Evolutionary conservation across 2,329 filamentous ascomycete genomes (phyloP).

Genomic region (Coniochaeta sp.): DNA sequence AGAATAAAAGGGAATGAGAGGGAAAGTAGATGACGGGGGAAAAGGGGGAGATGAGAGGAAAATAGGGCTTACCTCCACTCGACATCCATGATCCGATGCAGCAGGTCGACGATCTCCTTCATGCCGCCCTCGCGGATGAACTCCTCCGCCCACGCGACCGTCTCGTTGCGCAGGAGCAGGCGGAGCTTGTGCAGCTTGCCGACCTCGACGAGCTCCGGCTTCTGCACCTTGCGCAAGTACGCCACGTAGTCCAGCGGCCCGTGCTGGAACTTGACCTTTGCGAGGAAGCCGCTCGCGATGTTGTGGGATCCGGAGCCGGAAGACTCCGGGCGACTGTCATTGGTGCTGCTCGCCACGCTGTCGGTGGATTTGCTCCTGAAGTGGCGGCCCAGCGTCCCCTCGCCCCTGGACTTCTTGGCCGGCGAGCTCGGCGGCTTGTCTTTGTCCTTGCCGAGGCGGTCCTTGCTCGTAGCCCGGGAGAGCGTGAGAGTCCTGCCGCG

Average conservation of each 20-base stretch:
- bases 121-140: conserved; percentile 89
- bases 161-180: conserved; percentile 85
- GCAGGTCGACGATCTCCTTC: conserved; percentile 77
- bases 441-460: conserved; percentile 29
- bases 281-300: conserved; percentile 45
- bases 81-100: conserved; percentile 88
- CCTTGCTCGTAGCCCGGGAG: conserved; percentile 37
- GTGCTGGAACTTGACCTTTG: conserved; percentile 63
- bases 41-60: background rate
- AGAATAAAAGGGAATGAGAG: too few species aligned
- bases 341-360: conserved; percentile 45
- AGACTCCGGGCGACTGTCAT: conserved; percentile 43
- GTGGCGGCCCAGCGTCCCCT: conserved; percentile 54
- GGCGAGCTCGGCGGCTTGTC: conserved; percentile 59
- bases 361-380: conserved; percentile 68
- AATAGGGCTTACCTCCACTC: conserved; percentile 75
- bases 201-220: conserved; percentile 82
- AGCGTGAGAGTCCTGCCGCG: conserved; percentile 76
- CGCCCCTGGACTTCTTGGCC: conserved; percentile 59
- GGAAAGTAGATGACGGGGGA: background rate
- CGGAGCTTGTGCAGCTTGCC: conserved; percentile 91
- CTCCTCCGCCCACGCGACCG: conserved; percentile 87
- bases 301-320: conserved; percentile 18
- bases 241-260: conserved; percentile 77
- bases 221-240: conserved; percentile 73